Conservation (phyloP, 805 yeast genomes). For the Wickerhamomyces hampshirensis region DNA sequence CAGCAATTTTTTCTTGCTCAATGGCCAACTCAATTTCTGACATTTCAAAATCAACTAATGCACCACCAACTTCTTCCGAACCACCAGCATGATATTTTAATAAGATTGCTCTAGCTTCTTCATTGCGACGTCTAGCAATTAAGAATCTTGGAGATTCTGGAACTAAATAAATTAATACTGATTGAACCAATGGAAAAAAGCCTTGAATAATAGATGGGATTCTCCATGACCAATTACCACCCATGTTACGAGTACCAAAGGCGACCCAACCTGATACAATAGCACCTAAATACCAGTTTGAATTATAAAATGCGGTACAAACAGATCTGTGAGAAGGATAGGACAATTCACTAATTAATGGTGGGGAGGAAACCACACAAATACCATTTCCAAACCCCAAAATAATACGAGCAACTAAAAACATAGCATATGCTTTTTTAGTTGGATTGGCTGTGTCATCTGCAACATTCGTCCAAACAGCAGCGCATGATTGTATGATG, state of each 20-base stretch:
- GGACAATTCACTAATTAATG: slow-evolving; percentile 47
- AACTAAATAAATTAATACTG: slow-evolving; percentile 30
- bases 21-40: slow-evolving; percentile 36
- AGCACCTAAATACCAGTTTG: slow-evolving; percentile 52
- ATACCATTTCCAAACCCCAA: slow-evolving; percentile 44
- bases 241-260: slow-evolving; percentile 36
- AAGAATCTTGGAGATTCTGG: slow-evolving; percentile 50
- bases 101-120: slow-evolving; percentile 39
- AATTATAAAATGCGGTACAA: slow-evolving; percentile 43
- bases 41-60: slow-evolving; percentile 34
- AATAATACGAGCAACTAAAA: slow-evolving; percentile 34
- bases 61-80: slow-evolving; percentile 20
- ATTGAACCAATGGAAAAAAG: slow-evolving; percentile 39
- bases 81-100: slow-evolving; percentile 35
- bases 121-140: slow-evolving; percentile 35
- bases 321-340: slow-evolving; percentile 41
- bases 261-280: slow-evolving; percentile 48
- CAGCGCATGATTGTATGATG: slow-evolving; percentile 26
- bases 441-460: slow-evolving; percentile 2
- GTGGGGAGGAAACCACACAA: slow-evolving; percentile 42
- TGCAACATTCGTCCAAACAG: slow-evolving; percentile 13
- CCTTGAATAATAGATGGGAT: slow-evolving; percentile 51
- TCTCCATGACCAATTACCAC: slow-evolving; percentile 43
- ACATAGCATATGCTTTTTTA: slow-evolving; percentile 21
- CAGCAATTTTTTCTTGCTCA: slow-evolving; percentile 34